Evolutionary conservation across 345 rosid genomes (phyloP).

Genomic region (Arabidopsis suecica): DNA sequence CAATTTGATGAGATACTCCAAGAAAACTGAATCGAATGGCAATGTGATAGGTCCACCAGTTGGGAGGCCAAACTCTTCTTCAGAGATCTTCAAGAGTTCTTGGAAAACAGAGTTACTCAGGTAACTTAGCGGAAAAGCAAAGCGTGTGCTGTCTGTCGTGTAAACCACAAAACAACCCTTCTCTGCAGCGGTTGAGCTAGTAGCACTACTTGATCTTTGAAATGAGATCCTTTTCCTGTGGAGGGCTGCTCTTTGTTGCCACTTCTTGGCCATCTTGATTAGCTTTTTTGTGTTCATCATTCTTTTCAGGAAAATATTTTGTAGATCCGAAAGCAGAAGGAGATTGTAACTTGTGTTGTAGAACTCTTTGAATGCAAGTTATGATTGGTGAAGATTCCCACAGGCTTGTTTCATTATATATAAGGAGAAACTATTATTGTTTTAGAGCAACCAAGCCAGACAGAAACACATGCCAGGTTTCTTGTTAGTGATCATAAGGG

Average conservation of each 20-base stretch:
- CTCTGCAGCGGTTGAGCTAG: constrained; percentile 3
- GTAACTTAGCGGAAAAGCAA: constrained; percentile 39
- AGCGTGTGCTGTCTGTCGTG: constrained; percentile 39
- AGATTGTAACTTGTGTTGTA: background rate
- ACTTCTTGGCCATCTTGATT: constrained; percentile 40
- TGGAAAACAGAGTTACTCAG: constrained; percentile 38
- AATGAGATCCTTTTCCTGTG: constrained; percentile 39
- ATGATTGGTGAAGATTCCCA: constrained; percentile 8
- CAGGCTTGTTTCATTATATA: constrained; percentile 12
- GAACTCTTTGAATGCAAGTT: background rate
- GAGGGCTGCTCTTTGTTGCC: constrained; percentile 41
- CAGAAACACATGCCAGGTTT: constrained; percentile 19
- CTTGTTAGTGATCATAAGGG: constrained; percentile 14
- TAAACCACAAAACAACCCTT: constrained; percentile 50
- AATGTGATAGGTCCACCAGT: constrained; percentile 44
- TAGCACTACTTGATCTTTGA: background rate
- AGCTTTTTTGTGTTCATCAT: constrained; percentile 26
- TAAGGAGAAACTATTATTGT: background rate
- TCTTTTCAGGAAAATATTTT: too few species aligned
- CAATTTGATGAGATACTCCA: constrained; percentile 41
- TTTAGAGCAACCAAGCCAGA: background rate
- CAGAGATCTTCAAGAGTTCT: constrained; percentile 50
- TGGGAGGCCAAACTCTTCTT: constrained; percentile 43
- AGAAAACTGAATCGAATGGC: constrained; percentile 40
- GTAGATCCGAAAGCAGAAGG: background rate